phyloP scores from a whole-genome alignment of 1,139 yeast genomes.

The Geotrichum europaeum region DNA sequence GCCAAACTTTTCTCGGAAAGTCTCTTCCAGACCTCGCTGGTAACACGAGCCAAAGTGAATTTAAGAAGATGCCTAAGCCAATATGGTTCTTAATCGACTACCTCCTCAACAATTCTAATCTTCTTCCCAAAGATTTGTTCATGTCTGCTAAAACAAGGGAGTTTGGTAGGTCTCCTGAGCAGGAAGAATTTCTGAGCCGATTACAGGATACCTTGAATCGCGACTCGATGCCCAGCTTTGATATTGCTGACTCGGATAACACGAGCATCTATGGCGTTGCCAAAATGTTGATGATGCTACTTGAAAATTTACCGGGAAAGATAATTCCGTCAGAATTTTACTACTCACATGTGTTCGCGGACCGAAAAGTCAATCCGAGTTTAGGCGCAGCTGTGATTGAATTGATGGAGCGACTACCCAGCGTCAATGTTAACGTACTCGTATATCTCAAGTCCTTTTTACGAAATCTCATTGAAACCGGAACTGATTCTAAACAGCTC shows the following conservation, averaged over 20 bases:
- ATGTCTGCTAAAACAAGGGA: background rate
- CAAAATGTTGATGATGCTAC: conserved; percentile 30
- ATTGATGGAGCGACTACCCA: conserved; percentile 37
- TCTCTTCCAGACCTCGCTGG: conserved; percentile 28
- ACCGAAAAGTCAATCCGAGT: background rate
- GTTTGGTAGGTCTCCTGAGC: conserved; percentile 8
- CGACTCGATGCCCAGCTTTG: background rate
- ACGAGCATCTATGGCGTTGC: conserved; percentile 30
- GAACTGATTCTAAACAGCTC: background rate
- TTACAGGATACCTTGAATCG: background rate
- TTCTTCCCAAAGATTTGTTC: background rate
- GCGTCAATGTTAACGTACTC: conserved; percentile 38
- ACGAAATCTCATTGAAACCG: conserved; percentile 17
- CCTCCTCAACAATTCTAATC: conserved; percentile 25
- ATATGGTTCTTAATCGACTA: conserved; percentile 35
- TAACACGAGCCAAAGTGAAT: conserved; percentile 22
- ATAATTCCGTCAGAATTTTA: conserved; percentile 36
- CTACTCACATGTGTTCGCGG: conserved; percentile 10
- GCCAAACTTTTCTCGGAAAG: conserved; percentile 22
- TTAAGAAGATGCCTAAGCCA: conserved; percentile 29
- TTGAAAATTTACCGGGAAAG: conserved; percentile 39
- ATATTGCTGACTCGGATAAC: background rate
- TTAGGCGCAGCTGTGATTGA: background rate
- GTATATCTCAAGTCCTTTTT: conserved; percentile 38
- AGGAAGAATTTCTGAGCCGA: background rate